Percentiles rank a stretch among this genome's conserved stretches.
Evolutionary conservation across 192 early-diverging fungal genomes (phyloP).

Genomic region (Rhizoclosmatium sp.): DNA sequence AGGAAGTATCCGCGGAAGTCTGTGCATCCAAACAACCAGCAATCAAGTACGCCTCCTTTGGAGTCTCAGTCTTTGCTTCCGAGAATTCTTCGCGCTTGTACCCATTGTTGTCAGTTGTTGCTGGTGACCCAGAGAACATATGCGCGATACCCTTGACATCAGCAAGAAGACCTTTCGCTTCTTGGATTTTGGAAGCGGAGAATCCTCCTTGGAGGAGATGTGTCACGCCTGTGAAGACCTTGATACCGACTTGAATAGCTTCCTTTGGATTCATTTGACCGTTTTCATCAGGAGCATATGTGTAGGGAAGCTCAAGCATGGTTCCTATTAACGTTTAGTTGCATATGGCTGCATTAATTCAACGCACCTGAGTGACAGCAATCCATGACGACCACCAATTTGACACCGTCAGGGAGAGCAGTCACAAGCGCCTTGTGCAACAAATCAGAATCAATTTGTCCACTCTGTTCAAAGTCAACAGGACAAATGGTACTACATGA

Average conservation of each 20-base stretch:
- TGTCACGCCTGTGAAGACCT: neutral
- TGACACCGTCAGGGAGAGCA: constrained; percentile 70
- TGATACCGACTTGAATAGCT: neutral
- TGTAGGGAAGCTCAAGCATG: constrained; percentile 38
- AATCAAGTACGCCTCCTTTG: constrained; percentile 51
- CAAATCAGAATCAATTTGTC: constrained; percentile 75
- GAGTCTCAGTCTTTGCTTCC: constrained; percentile 55
- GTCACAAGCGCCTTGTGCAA: constrained; percentile 69
- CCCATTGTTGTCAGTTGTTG: neutral
- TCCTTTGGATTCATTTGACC: constrained; percentile 21
- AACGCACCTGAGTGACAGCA: constrained; percentile 65
- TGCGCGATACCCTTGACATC: constrained; percentile 4
- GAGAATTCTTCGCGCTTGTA: constrained; percentile 25
- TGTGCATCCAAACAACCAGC: constrained; percentile 72
- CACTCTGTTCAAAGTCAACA: constrained; percentile 71
- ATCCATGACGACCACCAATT: constrained; percentile 77
- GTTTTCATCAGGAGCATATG: constrained; percentile 33
- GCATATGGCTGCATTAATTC: neutral
- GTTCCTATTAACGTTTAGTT: constrained; percentile 69
- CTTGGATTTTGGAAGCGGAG: neutral
- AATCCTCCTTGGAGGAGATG: constrained; percentile 23
- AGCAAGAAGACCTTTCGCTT: neutral
- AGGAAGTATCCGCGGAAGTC: constrained; percentile 66
- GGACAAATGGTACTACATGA: constrained; percentile 68
- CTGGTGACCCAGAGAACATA: neutral